Evolutionary conservation across 176 grass and related monocot species (phyloP), one percentile per base, ranked within the genome.

Genomic region (Avena insularis): DNA sequence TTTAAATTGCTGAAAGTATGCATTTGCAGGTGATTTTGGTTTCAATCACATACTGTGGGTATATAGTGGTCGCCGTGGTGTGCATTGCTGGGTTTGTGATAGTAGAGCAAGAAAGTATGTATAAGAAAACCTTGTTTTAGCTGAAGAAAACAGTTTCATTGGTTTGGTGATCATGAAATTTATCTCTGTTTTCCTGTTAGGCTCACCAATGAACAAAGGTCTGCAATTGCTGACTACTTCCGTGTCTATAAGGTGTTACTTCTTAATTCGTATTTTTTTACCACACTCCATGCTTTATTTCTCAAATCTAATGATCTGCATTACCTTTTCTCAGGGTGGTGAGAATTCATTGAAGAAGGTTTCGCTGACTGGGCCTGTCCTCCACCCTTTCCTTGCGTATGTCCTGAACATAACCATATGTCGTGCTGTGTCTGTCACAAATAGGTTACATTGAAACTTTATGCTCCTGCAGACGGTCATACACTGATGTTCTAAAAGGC

Each of bases 21-120:
- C 29, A 15, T 77, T 83, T 90, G 60, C 87, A 98, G 94, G 94
- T 85, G 94, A 96, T 94, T 98, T 98, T 88, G 90, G 94, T 73
- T 98, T 98, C 85, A 96, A 79, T 83, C 97, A 98, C 87, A 98
- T 98, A 84, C 49, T 96, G 62, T 98, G 97, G 97, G 94, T 93
- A 55, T 98, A 94, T 80, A 96, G 97, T 94, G 97, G 94, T 5
- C 88, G 92, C 35, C 97, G 94, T 87, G 94, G 97, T 86, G 97
- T 98, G 35, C 97, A 98, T 86, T 98, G 97, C 85, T 98, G 97
- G 97, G 94, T 98, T 58, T 98, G 97, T 85, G 97, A 98, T 88
- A 89, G 80, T 43, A 92, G 81, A 91, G 94, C 94, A 78, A 96
- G 97, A 94, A 98, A 86, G 97, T 98, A 87, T 57, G 79, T 9